These are phyloP conservation scores for Populus euphratica DNA, from an alignment of 345 rosid species.

Conservation along the genomic window DNA sequence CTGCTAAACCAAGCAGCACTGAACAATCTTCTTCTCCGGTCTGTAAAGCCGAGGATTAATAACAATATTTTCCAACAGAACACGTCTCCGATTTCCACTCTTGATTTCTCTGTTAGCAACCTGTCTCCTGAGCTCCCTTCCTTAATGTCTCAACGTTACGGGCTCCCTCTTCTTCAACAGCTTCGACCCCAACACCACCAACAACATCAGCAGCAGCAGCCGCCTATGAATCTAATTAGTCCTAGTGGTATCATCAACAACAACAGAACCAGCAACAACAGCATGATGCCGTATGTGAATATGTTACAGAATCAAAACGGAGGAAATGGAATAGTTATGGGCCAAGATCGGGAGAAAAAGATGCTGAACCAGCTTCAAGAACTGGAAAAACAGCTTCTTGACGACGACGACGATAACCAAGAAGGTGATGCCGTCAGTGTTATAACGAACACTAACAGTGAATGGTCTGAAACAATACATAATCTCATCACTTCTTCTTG, in stretches of 20 bases:
- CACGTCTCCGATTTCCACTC: slow-evolving; percentile 41
- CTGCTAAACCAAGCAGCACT: slow-evolving; percentile 30
- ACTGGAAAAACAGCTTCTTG: slow-evolving; percentile 73
- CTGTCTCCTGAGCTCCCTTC: slow-evolving; percentile 25
- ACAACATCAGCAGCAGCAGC: background rate
- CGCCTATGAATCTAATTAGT: background rate
- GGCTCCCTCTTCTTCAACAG: slow-evolving; percentile 56
- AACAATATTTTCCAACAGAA: slow-evolving; percentile 29
- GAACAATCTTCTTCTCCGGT: slow-evolving; percentile 50
- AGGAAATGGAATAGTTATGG: slow-evolving; percentile 3
- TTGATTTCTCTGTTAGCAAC: slow-evolving; percentile 36
- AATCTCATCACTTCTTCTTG: slow-evolving; percentile 39
- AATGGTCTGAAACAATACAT: slow-evolving; percentile 76
- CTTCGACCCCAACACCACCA: slow-evolving; percentile 18
- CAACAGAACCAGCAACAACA: background rate
- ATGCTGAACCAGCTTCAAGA: slow-evolving; percentile 74
- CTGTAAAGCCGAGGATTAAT: slow-evolving; percentile 62
- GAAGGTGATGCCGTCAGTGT: slow-evolving; percentile 70
- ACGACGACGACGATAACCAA: slow-evolving; percentile 56
- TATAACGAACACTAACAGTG: slow-evolving; percentile 64
- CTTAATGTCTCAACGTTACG: slow-evolving; percentile 45
- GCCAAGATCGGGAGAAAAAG: slow-evolving; percentile 54
- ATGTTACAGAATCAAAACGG: slow-evolving; percentile 27
- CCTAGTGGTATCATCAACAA: background rate
- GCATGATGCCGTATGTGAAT: slow-evolving; percentile 34